These are phyloP conservation scores for Onygenales sp. DNA, from an alignment of 2,329 filamentous ascomycete species.

Conservation along the genomic window DNA sequence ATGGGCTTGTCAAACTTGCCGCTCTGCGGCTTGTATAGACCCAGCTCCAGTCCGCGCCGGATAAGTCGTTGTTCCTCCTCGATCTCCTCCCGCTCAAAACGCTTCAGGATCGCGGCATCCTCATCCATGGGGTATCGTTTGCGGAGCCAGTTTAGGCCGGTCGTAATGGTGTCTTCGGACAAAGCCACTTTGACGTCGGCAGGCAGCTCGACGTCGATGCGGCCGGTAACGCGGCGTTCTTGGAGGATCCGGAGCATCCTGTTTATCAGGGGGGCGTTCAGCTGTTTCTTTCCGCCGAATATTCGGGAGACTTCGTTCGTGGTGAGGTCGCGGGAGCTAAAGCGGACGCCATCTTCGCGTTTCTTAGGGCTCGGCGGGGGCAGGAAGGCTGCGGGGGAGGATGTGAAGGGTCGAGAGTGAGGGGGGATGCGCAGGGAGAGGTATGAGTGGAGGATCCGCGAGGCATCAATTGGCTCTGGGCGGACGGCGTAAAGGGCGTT, in stretches of 20 bases:
- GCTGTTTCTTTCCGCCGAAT: conserved; percentile 22
- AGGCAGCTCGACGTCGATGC: conserved; percentile 35
- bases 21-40: conserved; percentile 35
- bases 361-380: conserved; percentile 1
- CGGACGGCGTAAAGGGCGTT: not conserved
- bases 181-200: conserved; percentile 26
- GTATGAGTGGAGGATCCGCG: not conserved
- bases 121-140: conserved; percentile 35
- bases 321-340: conserved; percentile 22
- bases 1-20: conserved; percentile 33
- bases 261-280: conserved; percentile 26
- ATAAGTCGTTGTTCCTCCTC: conserved; percentile 29
- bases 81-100: conserved; percentile 31
- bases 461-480: not conserved
- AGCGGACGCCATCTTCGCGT: conserved; percentile 20
- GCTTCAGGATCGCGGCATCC: conserved; percentile 38
- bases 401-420: not conserved
- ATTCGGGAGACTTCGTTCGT: conserved; percentile 15
- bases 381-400: not conserved
- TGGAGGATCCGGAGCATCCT: conserved; percentile 32
- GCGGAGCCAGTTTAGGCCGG: conserved; percentile 34
- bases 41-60: conserved; percentile 29
- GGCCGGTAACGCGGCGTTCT: conserved; percentile 34
- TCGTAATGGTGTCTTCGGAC: conserved; percentile 23
- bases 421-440: not conserved